phyloP scores from a whole-genome alignment of 176 grass and related monocot genomes.

The Lolium perenne region DNA sequence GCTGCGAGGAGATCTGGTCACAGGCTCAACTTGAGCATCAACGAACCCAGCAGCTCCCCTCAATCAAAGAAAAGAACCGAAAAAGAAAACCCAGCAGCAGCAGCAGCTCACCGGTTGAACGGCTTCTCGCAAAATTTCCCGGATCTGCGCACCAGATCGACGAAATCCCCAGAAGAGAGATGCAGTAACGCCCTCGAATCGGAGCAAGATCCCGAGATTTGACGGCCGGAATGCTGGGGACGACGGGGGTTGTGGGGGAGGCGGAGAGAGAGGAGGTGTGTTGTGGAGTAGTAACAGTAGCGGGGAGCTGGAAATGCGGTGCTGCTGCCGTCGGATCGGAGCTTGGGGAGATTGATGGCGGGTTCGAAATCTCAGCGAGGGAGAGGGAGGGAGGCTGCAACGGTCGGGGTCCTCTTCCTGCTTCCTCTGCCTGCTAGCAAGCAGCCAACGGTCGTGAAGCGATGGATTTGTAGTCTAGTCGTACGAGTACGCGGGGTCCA shows the following conservation, averaged over 20 bases:
- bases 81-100: not conserved
- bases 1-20: slow-evolving; percentile 35
- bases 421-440: not conserved
- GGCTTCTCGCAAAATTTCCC: not conserved
- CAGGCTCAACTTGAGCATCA: slow-evolving; percentile 41
- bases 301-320: slow-evolving; percentile 7
- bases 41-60: slow-evolving; percentile 20
- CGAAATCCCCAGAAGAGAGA: not conserved
- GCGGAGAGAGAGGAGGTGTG: not conserved
- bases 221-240: not conserved
- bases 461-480: too few relatives aligned
- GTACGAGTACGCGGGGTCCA: not conserved
- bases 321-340: slow-evolving; percentile 42
- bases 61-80: slow-evolving; percentile 27
- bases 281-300: slow-evolving; percentile 31
- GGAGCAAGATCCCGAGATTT: not conserved
- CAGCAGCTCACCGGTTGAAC: not conserved
- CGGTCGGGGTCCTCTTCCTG: slow-evolving; percentile 47
- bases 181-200: not conserved
- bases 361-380: slow-evolving; percentile 39
- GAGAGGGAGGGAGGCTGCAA: slow-evolving; percentile 49
- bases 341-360: slow-evolving; percentile 37
- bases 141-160: slow-evolving; percentile 7
- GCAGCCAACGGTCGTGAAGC: slow-evolving; percentile 51
- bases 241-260: not conserved